These are phyloP conservation scores for Actinidia chinensis DNA, from an alignment of 179 eudicot species.

Conservation along the genomic window DNA sequence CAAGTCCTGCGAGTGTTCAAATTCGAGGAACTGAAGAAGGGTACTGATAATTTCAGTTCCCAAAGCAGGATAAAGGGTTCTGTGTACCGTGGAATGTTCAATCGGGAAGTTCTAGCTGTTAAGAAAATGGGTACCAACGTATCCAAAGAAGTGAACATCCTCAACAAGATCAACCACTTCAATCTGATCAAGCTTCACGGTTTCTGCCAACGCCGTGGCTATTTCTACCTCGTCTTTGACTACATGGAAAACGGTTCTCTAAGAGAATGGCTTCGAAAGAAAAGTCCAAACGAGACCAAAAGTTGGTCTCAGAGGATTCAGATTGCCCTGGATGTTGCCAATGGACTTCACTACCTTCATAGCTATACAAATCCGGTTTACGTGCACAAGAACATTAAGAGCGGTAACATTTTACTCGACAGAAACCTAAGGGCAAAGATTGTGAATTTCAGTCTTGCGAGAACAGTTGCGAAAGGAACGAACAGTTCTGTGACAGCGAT, in stretches of 20 bases:
- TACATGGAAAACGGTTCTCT: too few species aligned
- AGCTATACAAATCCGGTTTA: slow-evolving; percentile 45
- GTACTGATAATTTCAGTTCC: slow-evolving; percentile 34
- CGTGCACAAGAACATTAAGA: slow-evolving; percentile 51
- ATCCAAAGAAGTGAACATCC: slow-evolving; percentile 38
- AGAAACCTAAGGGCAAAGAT: slow-evolving; percentile 43
- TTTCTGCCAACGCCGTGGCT: slow-evolving; percentile 28
- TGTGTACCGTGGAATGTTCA: slow-evolving; percentile 41
- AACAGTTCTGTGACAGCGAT: slow-evolving; percentile 24
- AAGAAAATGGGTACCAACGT: slow-evolving; percentile 35
- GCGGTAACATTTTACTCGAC: slow-evolving; percentile 39
- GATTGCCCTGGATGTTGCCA: slow-evolving; percentile 19
- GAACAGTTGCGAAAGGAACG: slow-evolving; percentile 23
- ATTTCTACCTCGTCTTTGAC: too few species aligned
- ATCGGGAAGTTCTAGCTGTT: slow-evolving; percentile 30
- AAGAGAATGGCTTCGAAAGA: slow-evolving; percentile 41
- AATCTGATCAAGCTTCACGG: slow-evolving; percentile 47
- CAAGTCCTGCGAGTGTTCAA: slow-evolving; percentile 25
- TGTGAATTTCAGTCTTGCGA: slow-evolving; percentile 41
- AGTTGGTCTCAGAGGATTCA: slow-evolving; percentile 28
- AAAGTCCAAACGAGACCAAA: slow-evolving; percentile 27
- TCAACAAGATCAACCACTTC: slow-evolving; percentile 44
- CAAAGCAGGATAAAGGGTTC: slow-evolving; percentile 29
- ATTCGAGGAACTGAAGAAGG: slow-evolving; percentile 34
- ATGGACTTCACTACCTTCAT: slow-evolving; percentile 39